Evolutionary conservation across 371 early-diverging fungal species (phyloP), one percentile per base, ranked within the genome.

Genomic region (Basidiobolus meristosporus): DNA sequence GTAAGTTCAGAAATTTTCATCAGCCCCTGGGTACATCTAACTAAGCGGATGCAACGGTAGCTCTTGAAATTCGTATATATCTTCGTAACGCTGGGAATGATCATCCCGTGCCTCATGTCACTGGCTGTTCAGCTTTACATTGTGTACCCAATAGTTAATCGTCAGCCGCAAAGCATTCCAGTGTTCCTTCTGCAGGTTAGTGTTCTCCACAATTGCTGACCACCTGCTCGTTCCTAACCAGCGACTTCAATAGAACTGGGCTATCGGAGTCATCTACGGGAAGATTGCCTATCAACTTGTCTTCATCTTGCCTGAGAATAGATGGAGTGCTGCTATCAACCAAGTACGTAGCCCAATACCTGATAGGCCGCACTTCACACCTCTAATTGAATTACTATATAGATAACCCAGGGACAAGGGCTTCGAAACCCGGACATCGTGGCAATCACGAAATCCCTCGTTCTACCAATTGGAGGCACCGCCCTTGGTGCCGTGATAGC

Each of bases 191-290:
- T 15, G 9, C 29, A 28, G 23, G 14, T 18, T n/a, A n/a, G 12
- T 30, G 19, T 18, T 21, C 12, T 9, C 12, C 10, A 39, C 28
- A 23, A 16, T 18, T 31, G 15, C 12, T 14, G 11, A 31, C 19
- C 12, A 14, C 17, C 30, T 18, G 16, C 14, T 18, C 14, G 39
- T 9, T 28, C 11, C 6, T 3, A 28, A 15, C 9, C 3, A 14
- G 2, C 15, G 18, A 30, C 29, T 0, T 12, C n/a, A 31, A 32
- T 42, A 70, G 74, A 61, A 65, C 38, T 74, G 72, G 74, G 56
- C 70, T 11, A 48, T 65, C 44, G 74, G 74, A 29, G 44, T 71
- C 33, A 54, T 68, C 1, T 70, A 64, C 45, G 55, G 65, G 47
- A 66, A 62, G 31, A 60, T 67, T 35, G 38, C 62, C 22, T 60